Percentiles rank a stretch among this genome's conserved stretches.
Conservation (phyloP, 495 filamentous ascomycete genomes). For the Podospora bellae-mahoneyi region DNA sequence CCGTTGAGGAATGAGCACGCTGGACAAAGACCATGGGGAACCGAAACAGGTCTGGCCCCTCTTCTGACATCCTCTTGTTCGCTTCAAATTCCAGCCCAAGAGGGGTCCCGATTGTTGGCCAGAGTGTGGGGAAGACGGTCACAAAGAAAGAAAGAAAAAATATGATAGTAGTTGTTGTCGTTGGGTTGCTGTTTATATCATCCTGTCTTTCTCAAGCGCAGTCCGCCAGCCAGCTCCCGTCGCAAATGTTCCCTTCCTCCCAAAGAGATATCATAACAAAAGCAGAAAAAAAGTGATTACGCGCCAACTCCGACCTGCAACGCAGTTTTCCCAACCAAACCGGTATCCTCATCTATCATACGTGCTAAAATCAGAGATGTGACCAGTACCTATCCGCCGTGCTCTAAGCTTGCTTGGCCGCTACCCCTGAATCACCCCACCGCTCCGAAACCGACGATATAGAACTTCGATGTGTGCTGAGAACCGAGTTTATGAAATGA, state of each 20-base stretch:
- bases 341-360: slow-evolving; percentile 31
- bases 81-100: slow-evolving; percentile 3
- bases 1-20: slow-evolving; percentile 14
- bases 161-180: background rate
- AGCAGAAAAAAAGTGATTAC: slow-evolving; percentile 16
- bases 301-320: slow-evolving; percentile 31
- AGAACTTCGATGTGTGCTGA: background rate
- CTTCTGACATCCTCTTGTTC: slow-evolving; percentile 16
- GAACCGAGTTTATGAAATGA: slow-evolving; percentile 49
- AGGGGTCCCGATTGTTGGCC: background rate
- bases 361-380: slow-evolving; percentile 37
- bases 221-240: slow-evolving; percentile 18
- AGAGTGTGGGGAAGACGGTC: background rate
- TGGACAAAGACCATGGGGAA: slow-evolving; percentile 43
- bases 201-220: slow-evolving; percentile 11
- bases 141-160: background rate
- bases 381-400: slow-evolving; percentile 28
- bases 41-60: slow-evolving; percentile 31
- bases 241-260: slow-evolving; percentile 8
- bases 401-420: slow-evolving; percentile 20
- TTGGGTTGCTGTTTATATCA: slow-evolving; percentile 7
- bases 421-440: slow-evolving; percentile 8
- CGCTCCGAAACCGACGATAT: background rate
- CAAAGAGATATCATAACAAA: slow-evolving; percentile 11
- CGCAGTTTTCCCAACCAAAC: slow-evolving; percentile 31